Percentiles rank a stretch among this genome's conserved stretches.
phyloP scores from a whole-genome alignment of 1,284 basidiomycete genomes.

The Ganoderma boninense region DNA sequence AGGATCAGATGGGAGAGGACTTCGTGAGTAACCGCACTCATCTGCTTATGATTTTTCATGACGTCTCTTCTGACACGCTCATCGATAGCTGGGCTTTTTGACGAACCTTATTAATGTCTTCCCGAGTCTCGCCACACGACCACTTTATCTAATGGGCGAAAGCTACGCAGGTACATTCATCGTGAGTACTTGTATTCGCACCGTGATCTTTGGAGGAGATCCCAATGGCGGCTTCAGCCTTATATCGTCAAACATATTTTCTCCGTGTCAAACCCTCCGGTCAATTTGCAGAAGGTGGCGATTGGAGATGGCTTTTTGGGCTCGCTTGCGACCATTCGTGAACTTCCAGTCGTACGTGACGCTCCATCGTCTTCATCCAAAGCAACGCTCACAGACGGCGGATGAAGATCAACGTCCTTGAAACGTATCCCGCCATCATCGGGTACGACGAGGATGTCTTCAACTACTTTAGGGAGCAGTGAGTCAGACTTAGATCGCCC shows the following conservation, averaged over 20 bases:
- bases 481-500: conserved; percentile 31
- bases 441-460: conserved; percentile 70
- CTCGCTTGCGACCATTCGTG: conserved; percentile 55
- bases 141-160: conserved; percentile 40
- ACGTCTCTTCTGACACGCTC: not conserved
- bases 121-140: conserved; percentile 37
- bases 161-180: conserved; percentile 42
- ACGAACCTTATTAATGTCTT: conserved; percentile 37
- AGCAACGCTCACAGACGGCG: not conserved
- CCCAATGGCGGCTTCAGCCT: conserved; percentile 48
- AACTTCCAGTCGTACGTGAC: conserved; percentile 56
- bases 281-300: conserved; percentile 67
- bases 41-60: not conserved
- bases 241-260: conserved; percentile 77
- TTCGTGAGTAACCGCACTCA: conserved; percentile 56
- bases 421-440: conserved; percentile 77
- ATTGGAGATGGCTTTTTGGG: conserved; percentile 72
- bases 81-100: conserved; percentile 34
- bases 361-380: not conserved
- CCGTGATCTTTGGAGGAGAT: too few relatives aligned
- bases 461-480: conserved; percentile 72
- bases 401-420: conserved; percentile 58
- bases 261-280: conserved; percentile 64
- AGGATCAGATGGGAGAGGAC: conserved; percentile 72
- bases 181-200: conserved; percentile 41